Base-by-base conservation (phyloP, 2,329 filamentous ascomycete species). In the Phyllosticta citribraziliensis region DNA sequence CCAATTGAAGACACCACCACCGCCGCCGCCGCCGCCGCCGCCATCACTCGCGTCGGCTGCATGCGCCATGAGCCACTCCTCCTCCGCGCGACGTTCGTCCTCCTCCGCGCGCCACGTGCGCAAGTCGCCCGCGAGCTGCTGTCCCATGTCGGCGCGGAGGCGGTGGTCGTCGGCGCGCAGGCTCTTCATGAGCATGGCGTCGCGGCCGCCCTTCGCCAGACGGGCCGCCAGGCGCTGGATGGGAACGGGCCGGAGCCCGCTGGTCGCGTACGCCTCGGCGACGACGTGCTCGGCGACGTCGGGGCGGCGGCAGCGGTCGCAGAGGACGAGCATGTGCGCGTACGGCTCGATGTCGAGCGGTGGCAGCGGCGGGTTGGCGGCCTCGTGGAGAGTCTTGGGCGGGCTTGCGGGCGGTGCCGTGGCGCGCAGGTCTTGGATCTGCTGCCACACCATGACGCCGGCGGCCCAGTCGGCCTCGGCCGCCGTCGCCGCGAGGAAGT, bases 401-500 rank as follows among this genome's bases (percentile, higher is more conserved):
- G 40, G 6, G 14, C 11, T 35, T 51, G 12, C n/a, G 9, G 20
- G 51, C 17, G 22, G 19, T 40, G 58, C 24, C 3, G 52, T 8
- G 5, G 17, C 19, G 25, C 55, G 60, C 63, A 74, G 72, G 56
- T 63, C 66, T 53, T 63, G 68, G n/a, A 79, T 75, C 60, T 78
- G 72, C 14, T 71, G 66, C 78, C 77, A 80, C 0, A 79, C 66
- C 20, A 73, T 70, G 14, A 70, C 67, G 3, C 73, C 74, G 17
- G 67, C 62, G 14, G 63, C 63, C 72, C 72, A 74, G 60, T 79
- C 75, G 11, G 66, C 64, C 10, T 72, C 67, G 5, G 69, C 66
- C 6, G 75, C 70, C 64, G 77, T 78, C 60, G 78, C 73, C 10
- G 67, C 66, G 50, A 80, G 67, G 35, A 80, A 67, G 14, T 71